A percentile compares a stretch with the other conserved stretches of the same genome.
These are phyloP conservation scores for Neofusicoccum sp. DNA, from an alignment of 2,329 filamentous ascomycete species.

Conservation along the genomic window DNA sequence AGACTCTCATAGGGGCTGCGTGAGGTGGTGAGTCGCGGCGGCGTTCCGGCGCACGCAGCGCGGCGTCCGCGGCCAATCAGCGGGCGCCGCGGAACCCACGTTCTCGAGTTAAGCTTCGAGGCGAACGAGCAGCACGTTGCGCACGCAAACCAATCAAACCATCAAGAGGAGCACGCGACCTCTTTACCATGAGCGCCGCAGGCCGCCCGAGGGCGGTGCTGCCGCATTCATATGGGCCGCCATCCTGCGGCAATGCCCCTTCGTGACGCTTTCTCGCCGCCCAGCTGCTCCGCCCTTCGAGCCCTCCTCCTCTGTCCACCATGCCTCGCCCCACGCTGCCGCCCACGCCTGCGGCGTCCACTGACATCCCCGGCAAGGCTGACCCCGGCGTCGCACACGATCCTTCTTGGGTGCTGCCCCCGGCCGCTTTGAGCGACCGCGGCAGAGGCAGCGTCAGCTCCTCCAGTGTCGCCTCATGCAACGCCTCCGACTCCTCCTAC, in stretches of 20 bases:
- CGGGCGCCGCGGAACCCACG: not conserved
- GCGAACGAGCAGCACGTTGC: not conserved
- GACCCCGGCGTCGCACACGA: constrained; percentile 16
- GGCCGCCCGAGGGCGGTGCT: not conserved
- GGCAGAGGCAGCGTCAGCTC: constrained; percentile 52
- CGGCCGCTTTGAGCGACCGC: constrained; percentile 64
- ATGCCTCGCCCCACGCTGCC: constrained; percentile 71
- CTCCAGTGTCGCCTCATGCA: constrained; percentile 45
- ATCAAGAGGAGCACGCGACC: constrained; percentile 10
- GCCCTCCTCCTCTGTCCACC: not conserved
- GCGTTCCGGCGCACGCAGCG: not conserved
- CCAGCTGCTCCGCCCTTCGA: not conserved
- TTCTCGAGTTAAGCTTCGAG: not conserved
- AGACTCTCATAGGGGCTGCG: constrained; percentile 5
- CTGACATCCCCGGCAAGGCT: constrained; percentile 71
- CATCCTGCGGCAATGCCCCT: not conserved
- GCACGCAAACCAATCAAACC: constrained; percentile 14
- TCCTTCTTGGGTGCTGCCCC: constrained; percentile 50
- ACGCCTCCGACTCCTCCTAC: constrained; percentile 56
- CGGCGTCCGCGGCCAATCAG: not conserved
- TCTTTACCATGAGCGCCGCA: not conserved
- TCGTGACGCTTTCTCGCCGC: not conserved
- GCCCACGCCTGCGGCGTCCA: constrained; percentile 78
- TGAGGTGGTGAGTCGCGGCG: not conserved
- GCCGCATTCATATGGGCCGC: constrained; percentile 4